Base-by-base conservation (phyloP, 202 grass and related monocot genomes). In the Miscanthus sacchariflorus region DNA sequence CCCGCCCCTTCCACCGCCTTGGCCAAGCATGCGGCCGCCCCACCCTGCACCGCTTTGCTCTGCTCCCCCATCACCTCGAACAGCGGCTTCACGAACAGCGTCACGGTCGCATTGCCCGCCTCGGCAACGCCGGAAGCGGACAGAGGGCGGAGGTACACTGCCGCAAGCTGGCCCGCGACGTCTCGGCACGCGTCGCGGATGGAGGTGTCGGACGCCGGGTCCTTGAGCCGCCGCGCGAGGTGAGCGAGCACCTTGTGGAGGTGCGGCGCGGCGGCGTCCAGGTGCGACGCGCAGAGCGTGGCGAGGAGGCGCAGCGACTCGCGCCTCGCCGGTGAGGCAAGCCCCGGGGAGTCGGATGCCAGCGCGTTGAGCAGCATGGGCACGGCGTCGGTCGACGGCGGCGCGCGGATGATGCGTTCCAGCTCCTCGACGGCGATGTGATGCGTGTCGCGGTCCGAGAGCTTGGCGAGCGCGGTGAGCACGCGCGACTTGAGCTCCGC, bases 61-160 rank as follows among this genome's bases (percentile, higher is more conserved):
- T 96, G 94, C 79, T 99, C 97, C 45, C 91, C 93, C 94, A 96
- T 96, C 10, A 91, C 88, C 88, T 99, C 97, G 82, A 96, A 96
- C 61, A 99, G 82, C 2, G 94, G 97, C 79, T 97, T 99, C 45
- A 99, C 82, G 68, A 99, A 99, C 50, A 93, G 69, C 12, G 89
- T 72, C 66, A 95, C 91, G 1, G 92, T 90, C 7, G 94, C 84
- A 68, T 89, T 92, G 21, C 89, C 92, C 14, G 61, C 73, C 8
- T 92, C 89, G 2, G 48, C 56, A 33, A 49, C 74, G 0, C 73
- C 63, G 2, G 78, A 85, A 15, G 85, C 74, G 0, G 85, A 76
- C 27, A 91, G 28, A 4, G 94, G 91, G 2, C 85, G 82, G 9
- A 94, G 92, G 79, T 99, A 97, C 58, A 96, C 88, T 11, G 88